phyloP scores from a whole-genome alignment of 2,329 filamentous ascomycete genomes.

The Aspergillus hortae region DNA sequence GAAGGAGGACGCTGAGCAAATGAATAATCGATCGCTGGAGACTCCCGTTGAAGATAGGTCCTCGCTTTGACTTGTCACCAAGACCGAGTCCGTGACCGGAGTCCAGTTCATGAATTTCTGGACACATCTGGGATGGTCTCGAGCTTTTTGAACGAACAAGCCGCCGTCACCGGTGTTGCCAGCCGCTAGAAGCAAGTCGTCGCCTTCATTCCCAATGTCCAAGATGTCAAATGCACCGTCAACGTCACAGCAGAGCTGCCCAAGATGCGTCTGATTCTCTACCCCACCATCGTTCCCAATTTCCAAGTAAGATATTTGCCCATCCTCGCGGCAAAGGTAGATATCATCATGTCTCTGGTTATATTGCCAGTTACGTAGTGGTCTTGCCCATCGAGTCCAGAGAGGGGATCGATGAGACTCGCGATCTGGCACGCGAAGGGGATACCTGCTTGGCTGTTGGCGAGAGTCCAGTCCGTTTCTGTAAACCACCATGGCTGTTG shows the following conservation, averaged over 20 bases:
- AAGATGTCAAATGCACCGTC: conserved; percentile 74
- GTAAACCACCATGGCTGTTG: conserved; percentile 52
- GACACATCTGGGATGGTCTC: conserved; percentile 52
- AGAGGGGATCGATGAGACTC: conserved; percentile 47
- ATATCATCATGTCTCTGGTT: conserved; percentile 69
- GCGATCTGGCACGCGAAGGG: conserved; percentile 24
- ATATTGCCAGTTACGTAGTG: conserved; percentile 63
- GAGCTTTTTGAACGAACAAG: conserved; percentile 66
- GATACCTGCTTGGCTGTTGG: conserved; percentile 25
- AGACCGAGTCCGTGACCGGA: conserved; percentile 48
- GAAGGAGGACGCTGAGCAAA: conserved; percentile 61
- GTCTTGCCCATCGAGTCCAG: conserved; percentile 83
- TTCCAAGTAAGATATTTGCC: conserved; percentile 69
- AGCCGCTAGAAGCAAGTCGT: conserved; percentile 75
- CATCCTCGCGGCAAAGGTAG: conserved; percentile 85
- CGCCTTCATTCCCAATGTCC: conserved; percentile 59
- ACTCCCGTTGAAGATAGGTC: conserved; percentile 17
- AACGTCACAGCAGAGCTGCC: conserved; percentile 68
- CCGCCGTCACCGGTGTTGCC: conserved; percentile 76
- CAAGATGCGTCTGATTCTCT: conserved; percentile 56
- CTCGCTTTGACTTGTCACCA: conserved; percentile 24
- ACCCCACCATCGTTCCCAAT: conserved; percentile 57
- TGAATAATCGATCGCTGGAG: conserved; percentile 59
- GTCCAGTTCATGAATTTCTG: conserved; percentile 63
- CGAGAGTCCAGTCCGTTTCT: conserved; percentile 36